phyloP scores from a whole-genome alignment of 305 asterid species.

The Fraxinus paxiana region DNA sequence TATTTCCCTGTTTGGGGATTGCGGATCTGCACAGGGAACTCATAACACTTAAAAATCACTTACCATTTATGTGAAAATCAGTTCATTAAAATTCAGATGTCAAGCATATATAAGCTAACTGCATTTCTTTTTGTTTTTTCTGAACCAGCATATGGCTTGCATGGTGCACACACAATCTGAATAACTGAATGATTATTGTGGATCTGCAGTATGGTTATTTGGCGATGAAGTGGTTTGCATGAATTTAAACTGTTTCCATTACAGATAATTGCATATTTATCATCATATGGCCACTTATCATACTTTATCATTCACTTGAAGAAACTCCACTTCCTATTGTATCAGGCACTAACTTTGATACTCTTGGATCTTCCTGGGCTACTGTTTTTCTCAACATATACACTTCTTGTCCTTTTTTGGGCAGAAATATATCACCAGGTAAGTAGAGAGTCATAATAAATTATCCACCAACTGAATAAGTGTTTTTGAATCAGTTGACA shows the following conservation, averaged over 20 bases:
- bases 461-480: not conserved
- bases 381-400: constrained; percentile 85
- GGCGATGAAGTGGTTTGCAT: constrained; percentile 8
- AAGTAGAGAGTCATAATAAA: constrained; percentile 23
- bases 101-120: not conserved
- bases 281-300: not conserved
- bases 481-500: not conserved
- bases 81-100: constrained; percentile 14
- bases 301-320: constrained; percentile 4
- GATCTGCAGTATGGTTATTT: constrained; percentile 7
- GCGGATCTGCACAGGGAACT: constrained; percentile 8
- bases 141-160: constrained; percentile 5
- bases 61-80: constrained; percentile 1
- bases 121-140: not conserved
- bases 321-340: not conserved
- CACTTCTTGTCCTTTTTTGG: constrained; percentile 93
- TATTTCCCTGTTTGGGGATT: constrained; percentile 5
- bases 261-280: constrained; percentile 3
- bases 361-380: constrained; percentile 84
- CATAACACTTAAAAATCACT: constrained; percentile 1
- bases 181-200: not conserved
- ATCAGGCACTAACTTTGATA: constrained; percentile 61
- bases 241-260: not conserved
- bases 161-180: not conserved
- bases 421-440: constrained; percentile 99